Evolutionary conservation across 345 rosid genomes (phyloP).

Genomic region (Gossypium mustelinum): DNA sequence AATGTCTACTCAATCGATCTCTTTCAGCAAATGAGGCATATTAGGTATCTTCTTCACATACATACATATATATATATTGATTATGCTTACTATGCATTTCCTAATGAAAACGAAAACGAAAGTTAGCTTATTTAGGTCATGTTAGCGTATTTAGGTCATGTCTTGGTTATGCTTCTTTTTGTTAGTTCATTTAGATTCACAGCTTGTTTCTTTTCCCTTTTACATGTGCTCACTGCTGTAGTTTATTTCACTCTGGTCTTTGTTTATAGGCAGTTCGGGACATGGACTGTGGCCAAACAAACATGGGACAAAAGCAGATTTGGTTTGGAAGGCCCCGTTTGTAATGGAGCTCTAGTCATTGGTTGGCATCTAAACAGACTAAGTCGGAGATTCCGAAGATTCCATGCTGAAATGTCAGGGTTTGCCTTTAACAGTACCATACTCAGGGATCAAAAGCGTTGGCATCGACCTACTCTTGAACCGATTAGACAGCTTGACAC

Average conservation of each 20-base stretch:
- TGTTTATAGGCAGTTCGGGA: conserved; percentile 45
- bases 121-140: too few species aligned
- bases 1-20: conserved; percentile 39
- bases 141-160: too few species aligned
- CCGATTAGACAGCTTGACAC: conserved; percentile 48
- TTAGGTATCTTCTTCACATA: conserved; percentile 36
- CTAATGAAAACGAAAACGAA: too few species aligned
- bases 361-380: conserved; percentile 51
- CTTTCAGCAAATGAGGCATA: conserved; percentile 53
- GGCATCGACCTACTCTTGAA: conserved; percentile 52
- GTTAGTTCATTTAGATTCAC: too few species aligned
- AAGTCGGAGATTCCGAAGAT: conserved; percentile 37
- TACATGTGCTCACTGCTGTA: background rate
- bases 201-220: background rate
- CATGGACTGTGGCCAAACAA: conserved; percentile 56
- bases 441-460: conserved; percentile 58
- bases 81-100: too few species aligned
- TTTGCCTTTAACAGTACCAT: conserved; percentile 66
- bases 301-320: conserved; percentile 27
- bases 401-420: conserved; percentile 52
- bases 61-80: background rate
- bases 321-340: conserved; percentile 48
- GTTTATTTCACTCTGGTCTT: background rate
- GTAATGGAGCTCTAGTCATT: conserved; percentile 50
- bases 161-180: too few species aligned